These are phyloP conservation scores for Aspergillus ustus DNA, from an alignment of 2,329 filamentous ascomycete genomes.

Conservation along the genomic window DNA sequence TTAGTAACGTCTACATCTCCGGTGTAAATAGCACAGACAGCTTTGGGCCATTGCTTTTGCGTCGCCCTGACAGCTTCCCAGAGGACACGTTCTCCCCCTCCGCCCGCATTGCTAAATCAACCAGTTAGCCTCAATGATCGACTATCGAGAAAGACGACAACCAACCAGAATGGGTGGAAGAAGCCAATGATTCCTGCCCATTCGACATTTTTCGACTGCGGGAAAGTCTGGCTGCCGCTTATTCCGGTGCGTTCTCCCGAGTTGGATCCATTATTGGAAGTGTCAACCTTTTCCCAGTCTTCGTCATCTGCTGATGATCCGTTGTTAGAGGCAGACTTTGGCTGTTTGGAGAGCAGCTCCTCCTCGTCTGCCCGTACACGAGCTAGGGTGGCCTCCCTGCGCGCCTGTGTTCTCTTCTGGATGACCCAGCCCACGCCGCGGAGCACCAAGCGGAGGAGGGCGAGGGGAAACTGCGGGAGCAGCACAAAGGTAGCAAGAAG, in stretches of 20 bases:
- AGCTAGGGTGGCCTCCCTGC: conserved; percentile 59
- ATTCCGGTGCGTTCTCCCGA: conserved; percentile 38
- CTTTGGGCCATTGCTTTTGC: conserved; percentile 84
- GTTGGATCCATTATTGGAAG: conserved; percentile 52
- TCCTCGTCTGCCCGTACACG: conserved; percentile 52
- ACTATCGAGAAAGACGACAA: conserved; percentile 1
- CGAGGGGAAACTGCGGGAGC: conserved; percentile 40
- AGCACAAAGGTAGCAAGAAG: conserved; percentile 39
- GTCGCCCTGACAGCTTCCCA: conserved; percentile 95
- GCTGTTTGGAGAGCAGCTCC: conserved; percentile 33
- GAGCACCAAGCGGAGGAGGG: conserved; percentile 41
- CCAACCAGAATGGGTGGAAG: conserved; percentile 96
- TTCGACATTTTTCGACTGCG: conserved; percentile 52
- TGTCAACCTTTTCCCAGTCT: conserved; percentile 72
- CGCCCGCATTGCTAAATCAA: conserved; percentile 79
- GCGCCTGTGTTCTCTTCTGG: conserved; percentile 65
- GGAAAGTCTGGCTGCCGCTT: conserved; percentile 46
- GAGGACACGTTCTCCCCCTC: conserved; percentile 91
- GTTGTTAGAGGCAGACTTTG: conserved; percentile 27
- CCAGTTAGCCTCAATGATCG: conserved; percentile 4
- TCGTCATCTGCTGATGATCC: conserved; percentile 55
- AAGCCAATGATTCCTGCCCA: conserved; percentile 92
- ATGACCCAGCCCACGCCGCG: conserved; percentile 64
- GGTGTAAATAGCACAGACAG: conserved; percentile 91
- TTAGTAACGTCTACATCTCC: conserved; percentile 91